These are phyloP conservation scores for Moringa oleifera DNA, from an alignment of 345 rosid genomes.

Conservation along the genomic window DNA sequence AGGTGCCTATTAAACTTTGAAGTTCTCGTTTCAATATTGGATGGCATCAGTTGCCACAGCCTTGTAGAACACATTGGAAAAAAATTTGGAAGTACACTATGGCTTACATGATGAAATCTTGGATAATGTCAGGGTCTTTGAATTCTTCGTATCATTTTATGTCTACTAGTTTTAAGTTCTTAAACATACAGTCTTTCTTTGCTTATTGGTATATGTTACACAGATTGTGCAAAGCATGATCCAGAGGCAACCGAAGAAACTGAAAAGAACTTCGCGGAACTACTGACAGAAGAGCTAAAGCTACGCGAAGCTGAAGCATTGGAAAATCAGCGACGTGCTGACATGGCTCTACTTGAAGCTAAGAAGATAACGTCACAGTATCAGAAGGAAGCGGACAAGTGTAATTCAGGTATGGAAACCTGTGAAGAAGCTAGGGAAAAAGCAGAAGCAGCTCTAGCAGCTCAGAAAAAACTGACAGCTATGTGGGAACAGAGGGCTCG, in stretches of 20 bases:
- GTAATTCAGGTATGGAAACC: slow-evolving; percentile 96
- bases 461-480: slow-evolving; percentile 70
- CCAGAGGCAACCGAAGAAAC: slow-evolving; percentile 79
- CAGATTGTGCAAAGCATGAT: slow-evolving; percentile 85
- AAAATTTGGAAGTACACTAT: no score
- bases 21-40: no score
- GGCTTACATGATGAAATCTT: no score
- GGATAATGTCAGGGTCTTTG: no score
- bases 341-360: slow-evolving; percentile 81
- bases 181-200: neutral
- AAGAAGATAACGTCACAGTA: slow-evolving; percentile 88
- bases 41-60: no score
- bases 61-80: no score
- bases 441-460: slow-evolving; percentile 57
- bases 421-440: slow-evolving; percentile 96
- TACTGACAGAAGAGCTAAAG: slow-evolving; percentile 79
- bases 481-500: slow-evolving; percentile 85
- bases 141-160: no score
- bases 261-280: slow-evolving; percentile 73
- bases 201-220: neutral
- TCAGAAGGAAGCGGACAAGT: slow-evolving; percentile 97
- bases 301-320: slow-evolving; percentile 69
- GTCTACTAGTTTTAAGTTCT: neutral
- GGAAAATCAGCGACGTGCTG: slow-evolving; percentile 71
- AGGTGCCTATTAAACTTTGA: no score